These are phyloP conservation scores for Chrysanthemum makinoi DNA, from an alignment of 129 eudicot species.

Conservation along the genomic window DNA sequence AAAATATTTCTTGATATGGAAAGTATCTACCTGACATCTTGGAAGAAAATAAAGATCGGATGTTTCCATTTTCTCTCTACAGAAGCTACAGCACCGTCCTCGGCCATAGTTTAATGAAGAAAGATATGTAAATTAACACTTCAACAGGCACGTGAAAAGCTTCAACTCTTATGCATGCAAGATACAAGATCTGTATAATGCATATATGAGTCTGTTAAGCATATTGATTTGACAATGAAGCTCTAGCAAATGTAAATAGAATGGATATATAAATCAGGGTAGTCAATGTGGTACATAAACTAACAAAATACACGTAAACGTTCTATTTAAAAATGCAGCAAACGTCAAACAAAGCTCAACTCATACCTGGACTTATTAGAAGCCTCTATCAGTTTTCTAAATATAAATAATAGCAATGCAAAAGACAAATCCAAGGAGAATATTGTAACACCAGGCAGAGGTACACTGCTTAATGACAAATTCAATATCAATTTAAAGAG, in stretches of 20 bases:
- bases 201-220: slow-evolving; percentile 6
- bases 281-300: background rate
- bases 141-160: background rate
- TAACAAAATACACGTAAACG: background rate
- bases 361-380: slow-evolving; percentile 1
- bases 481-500: slow-evolving; percentile 8
- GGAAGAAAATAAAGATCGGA: slow-evolving; percentile 48
- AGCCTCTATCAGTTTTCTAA: slow-evolving; percentile 6
- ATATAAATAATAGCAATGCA: background rate
- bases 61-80: slow-evolving; percentile 29
- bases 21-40: slow-evolving; percentile 25
- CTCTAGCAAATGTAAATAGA: background rate
- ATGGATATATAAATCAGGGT: background rate
- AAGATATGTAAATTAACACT: background rate
- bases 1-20: background rate
- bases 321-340: background rate
- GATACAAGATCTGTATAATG: slow-evolving; percentile 1
- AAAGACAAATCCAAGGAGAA: background rate
- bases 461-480: slow-evolving; percentile 12
- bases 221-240: background rate
- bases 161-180: background rate
- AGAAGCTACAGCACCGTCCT: slow-evolving; percentile 20
- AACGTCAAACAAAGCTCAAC: background rate
- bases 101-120: slow-evolving; percentile 32
- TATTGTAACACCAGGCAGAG: background rate